Percentiles rank a stretch among this genome's conserved stretches.
Conservation (phyloP, 352 stramenopile genomes). For the Salisapilia sapeloensis region DNA sequence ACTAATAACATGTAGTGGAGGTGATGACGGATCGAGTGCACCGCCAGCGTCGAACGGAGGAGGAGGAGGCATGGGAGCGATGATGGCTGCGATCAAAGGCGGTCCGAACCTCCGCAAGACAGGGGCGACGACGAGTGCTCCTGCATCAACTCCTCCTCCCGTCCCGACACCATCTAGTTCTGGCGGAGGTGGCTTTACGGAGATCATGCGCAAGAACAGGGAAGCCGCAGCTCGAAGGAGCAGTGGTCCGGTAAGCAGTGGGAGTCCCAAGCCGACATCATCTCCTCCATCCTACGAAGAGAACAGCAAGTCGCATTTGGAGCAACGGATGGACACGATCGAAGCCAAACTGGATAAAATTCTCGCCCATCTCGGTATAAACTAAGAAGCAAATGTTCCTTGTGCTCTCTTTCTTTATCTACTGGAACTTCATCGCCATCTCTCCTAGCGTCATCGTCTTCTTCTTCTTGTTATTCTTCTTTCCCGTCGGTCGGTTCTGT, state of each 20-base stretch:
- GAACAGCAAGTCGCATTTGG: constrained; percentile 12
- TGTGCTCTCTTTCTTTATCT: constrained; percentile 6
- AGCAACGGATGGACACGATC: constrained; percentile 52
- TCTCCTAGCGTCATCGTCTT: constrained; percentile 63
- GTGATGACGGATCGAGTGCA: constrained; percentile 2
- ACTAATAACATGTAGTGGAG: constrained; percentile 1
- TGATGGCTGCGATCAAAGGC: constrained; percentile 59
- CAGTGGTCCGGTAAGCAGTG: constrained; percentile 1
- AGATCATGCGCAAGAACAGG: constrained; percentile 84
- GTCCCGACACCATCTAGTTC: not conserved
- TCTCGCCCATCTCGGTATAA: constrained; percentile 66
- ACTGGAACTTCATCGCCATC: constrained; percentile 70
- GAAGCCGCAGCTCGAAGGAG: constrained; percentile 56
- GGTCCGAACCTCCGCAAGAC: constrained; percentile 46
- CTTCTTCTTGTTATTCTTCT: constrained; percentile 70
- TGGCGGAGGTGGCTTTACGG: constrained; percentile 50
- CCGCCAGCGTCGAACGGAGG: constrained; percentile 6
- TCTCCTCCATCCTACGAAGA: too few relatives aligned
- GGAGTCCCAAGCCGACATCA: not conserved
- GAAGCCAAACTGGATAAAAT: constrained; percentile 84
- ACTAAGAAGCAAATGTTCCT: constrained; percentile 6
- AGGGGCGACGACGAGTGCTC: constrained; percentile 7
- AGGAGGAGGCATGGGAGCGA: constrained; percentile 29
- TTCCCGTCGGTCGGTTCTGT: constrained; percentile 17
- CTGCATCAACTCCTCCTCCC: not conserved